Conservation (phyloP, 305 asterid genomes). For the Striga hermonthica region DNA sequence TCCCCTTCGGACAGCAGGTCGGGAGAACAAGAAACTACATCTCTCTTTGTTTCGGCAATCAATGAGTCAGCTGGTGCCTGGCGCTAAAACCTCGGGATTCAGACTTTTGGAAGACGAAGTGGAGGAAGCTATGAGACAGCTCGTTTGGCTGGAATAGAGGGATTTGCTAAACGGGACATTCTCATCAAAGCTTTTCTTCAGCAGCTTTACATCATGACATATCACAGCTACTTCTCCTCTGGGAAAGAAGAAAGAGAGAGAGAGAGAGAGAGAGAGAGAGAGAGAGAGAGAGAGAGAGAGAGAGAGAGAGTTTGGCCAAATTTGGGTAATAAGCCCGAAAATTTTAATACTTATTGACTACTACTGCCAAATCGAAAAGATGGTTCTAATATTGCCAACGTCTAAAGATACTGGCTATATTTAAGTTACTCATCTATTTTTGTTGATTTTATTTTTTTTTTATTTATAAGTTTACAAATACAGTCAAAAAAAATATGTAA, state of each 20-base stretch:
- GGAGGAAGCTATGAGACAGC: constrained; percentile 57
- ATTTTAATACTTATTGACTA: too few relatives aligned
- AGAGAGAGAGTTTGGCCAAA: too few relatives aligned
- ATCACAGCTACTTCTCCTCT: constrained; percentile 84
- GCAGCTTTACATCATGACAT: constrained; percentile 66
- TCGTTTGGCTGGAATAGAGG: constrained; percentile 61
- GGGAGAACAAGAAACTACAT: constrained; percentile 13
- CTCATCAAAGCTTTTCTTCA: constrained; percentile 64
- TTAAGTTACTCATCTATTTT: too few relatives aligned
- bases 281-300: too few relatives aligned
- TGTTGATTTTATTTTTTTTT: too few relatives aligned
- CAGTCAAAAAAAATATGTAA: too few relatives aligned
- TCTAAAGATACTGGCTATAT: too few relatives aligned
- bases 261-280: too few relatives aligned
- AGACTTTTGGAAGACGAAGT: constrained; percentile 41
- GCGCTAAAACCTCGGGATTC: constrained; percentile 35
- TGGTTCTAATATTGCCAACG: too few relatives aligned
- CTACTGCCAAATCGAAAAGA: too few relatives aligned
- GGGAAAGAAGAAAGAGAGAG: constrained; percentile 25
- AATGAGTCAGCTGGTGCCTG: constrained; percentile 31
- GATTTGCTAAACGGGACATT: constrained; percentile 62
- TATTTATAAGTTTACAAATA: too few relatives aligned
- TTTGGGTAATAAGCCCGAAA: too few relatives aligned
- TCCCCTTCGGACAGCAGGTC: constrained; percentile 31
- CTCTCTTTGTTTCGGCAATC: constrained; percentile 24